phyloP scores from a whole-genome alignment of 805 yeast genomes.

The Barnettozyma siamensis region DNA sequence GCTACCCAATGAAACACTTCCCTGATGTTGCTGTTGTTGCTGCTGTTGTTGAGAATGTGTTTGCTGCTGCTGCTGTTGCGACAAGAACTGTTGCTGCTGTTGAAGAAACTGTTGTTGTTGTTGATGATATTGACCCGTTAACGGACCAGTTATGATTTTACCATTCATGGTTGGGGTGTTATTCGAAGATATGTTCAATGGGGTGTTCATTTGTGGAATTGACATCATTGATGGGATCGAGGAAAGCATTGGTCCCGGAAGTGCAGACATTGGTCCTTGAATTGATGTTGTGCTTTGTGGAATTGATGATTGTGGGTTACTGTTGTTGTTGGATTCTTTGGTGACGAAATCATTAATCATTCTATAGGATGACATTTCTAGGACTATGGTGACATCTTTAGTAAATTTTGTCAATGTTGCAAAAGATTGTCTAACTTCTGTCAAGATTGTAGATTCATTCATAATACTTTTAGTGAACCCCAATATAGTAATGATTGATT shows the following conservation, averaged over 20 bases:
- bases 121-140: not conserved
- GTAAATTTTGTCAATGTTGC: conserved; percentile 82
- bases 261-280: conserved; percentile 6
- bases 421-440: conserved; percentile 73
- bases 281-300: conserved; percentile 18
- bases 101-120: not conserved
- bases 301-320: conserved; percentile 6
- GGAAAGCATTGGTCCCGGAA: conserved; percentile 19
- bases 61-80: not conserved
- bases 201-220: conserved; percentile 26
- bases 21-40: not conserved
- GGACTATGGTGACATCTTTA: conserved; percentile 82
- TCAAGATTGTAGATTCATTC: conserved; percentile 72
- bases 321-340: not conserved
- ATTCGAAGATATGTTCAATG: conserved; percentile 11
- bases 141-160: too few species aligned
- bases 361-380: conserved; percentile 60
- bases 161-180: conserved; percentile 1
- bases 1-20: not conserved
- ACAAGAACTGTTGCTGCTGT: not conserved
- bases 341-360: conserved; percentile 22
- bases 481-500: conserved; percentile 75
- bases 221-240: conserved; percentile 27
- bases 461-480: conserved; percentile 80
- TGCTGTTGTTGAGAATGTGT: not conserved